These are phyloP conservation scores for Clavispora santaluciae DNA, from an alignment of 805 yeast genomes.

Conservation along the genomic window DNA sequence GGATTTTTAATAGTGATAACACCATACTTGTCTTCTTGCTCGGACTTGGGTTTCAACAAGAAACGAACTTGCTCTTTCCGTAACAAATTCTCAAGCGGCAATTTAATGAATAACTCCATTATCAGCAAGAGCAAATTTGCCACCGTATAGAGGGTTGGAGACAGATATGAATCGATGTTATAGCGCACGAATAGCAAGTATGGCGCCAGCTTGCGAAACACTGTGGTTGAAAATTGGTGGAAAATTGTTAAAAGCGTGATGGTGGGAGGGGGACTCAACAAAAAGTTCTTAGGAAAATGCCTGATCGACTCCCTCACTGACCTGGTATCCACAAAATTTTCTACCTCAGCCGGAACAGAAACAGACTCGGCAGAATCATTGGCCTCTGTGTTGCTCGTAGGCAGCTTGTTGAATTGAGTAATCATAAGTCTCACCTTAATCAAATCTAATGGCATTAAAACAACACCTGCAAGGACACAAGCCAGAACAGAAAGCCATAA, in stretches of 20 bases:
- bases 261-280: constrained; percentile 52
- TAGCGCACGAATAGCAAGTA: constrained; percentile 53
- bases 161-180: constrained; percentile 61
- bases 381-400: constrained; percentile 1
- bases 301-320: constrained; percentile 69
- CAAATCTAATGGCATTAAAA: constrained; percentile 76
- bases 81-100: constrained; percentile 84
- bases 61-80: constrained; percentile 78
- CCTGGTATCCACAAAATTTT: constrained; percentile 34
- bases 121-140: constrained; percentile 58
- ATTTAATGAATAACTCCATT: constrained; percentile 63
- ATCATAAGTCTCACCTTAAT: constrained; percentile 74
- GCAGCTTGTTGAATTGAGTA: constrained; percentile 48
- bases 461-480: constrained; percentile 62
- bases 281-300: constrained; percentile 49
- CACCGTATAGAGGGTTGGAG: constrained; percentile 57
- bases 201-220: constrained; percentile 65
- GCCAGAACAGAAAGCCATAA: constrained; percentile 65
- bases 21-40: constrained; percentile 29
- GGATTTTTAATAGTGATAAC: constrained; percentile 42
- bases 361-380: not conserved
- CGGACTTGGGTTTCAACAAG: constrained; percentile 41
- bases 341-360: not conserved
- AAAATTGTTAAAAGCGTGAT: constrained; percentile 47
- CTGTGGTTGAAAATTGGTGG: constrained; percentile 54